phyloP scores from a whole-genome alignment of 768 basidiomycete genomes.

The Polyporus arcularius region DNA sequence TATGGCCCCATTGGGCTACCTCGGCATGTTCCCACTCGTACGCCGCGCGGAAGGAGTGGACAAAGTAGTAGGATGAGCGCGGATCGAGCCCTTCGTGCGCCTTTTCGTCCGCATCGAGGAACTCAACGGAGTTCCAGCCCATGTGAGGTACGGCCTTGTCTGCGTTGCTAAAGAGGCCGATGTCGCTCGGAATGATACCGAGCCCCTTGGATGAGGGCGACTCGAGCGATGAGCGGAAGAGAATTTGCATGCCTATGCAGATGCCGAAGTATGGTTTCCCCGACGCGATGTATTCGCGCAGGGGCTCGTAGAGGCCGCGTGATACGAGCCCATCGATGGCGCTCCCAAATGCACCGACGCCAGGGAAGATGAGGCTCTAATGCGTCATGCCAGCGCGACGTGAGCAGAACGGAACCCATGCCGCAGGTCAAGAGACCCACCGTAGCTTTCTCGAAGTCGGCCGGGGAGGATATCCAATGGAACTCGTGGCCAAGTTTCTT shows the following conservation, averaged over 20 bases:
- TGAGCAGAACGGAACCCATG: constrained; percentile 12
- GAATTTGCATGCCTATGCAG: constrained; percentile 98
- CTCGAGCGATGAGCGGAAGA: constrained; percentile 87
- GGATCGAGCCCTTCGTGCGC: constrained; percentile 49
- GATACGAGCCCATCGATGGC: constrained; percentile 76
- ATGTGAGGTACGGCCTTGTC: constrained; percentile 96
- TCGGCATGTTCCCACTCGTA: constrained; percentile 62
- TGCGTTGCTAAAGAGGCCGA: constrained; percentile 66
- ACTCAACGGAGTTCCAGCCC: constrained; percentile 88
- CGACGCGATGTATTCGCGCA: constrained; percentile 79
- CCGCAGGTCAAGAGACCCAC: constrained; percentile 42
- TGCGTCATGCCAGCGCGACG: constrained; percentile 17
- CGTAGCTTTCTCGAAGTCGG: constrained; percentile 85
- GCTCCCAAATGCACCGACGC: constrained; percentile 90
- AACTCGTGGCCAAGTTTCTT: constrained; percentile 81
- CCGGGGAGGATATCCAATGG: constrained; percentile 80
- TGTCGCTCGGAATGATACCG: constrained; percentile 79
- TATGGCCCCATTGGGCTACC: constrained; percentile 76
- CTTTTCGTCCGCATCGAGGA: constrained; percentile 45
- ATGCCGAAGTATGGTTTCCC: constrained; percentile 96
- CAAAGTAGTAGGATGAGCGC: constrained; percentile 88
- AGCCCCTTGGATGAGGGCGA: constrained; percentile 69
- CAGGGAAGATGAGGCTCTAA: constrained; percentile 94
- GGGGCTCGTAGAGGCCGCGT: constrained; percentile 77
- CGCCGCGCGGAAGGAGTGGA: constrained; percentile 90